Base-by-base conservation (phyloP, 2,329 filamentous ascomycete species). In the Phyllosticta capitalensis region DNA sequence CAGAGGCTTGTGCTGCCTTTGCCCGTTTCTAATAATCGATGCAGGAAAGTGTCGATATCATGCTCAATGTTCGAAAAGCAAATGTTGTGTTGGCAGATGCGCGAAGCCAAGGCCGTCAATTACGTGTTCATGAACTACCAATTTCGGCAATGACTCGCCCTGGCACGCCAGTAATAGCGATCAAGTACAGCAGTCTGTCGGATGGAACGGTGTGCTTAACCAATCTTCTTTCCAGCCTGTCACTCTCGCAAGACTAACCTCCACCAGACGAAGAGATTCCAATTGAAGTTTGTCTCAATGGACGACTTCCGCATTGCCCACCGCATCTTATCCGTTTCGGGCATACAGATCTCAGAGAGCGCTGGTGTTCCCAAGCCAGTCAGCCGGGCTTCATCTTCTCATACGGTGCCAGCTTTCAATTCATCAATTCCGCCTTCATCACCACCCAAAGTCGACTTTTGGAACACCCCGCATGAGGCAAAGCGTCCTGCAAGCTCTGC, bases 121-220 rank as follows among this genome's bases (percentile, higher is more conserved):
- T 71, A 38, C 67, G 66, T 20, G 64, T 67, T 20, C 75, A 78
- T 9, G 71, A 76, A 56, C 67, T 79, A 2, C 75, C 76, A 5
- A 72, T 78, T n/a, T 75, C 73, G 52, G 76, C 71, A 33, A 72
- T 78, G 30, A 68, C 71, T 9, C 73, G 72, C 54, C 38, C 33
- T 12, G 38, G 38, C 19, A 69, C 68, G 21, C 67, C 71, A 4
- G 62, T 72, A 3, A 63, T 79, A 2, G 77, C 75, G 10, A 64
- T 79, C 14, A 67, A 75, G 56, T 78, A 75, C 64, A 67, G 66
- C 64, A 67, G 66, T 50, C 56, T 72, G 17, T 63, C 68, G n/a
- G 66, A 72, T 57, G 65, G 68, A 48, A 70, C 69, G 68, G 75
- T 76, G 59, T 28, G 51, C 20, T 12, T 17, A 3, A 12, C 52